A percentile compares a stretch with the other conserved stretches of the same genome.
These are phyloP conservation scores for Calonectria pseudoturangicola DNA, from an alignment of 2,329 filamentous ascomycete species.

Conservation along the genomic window DNA sequence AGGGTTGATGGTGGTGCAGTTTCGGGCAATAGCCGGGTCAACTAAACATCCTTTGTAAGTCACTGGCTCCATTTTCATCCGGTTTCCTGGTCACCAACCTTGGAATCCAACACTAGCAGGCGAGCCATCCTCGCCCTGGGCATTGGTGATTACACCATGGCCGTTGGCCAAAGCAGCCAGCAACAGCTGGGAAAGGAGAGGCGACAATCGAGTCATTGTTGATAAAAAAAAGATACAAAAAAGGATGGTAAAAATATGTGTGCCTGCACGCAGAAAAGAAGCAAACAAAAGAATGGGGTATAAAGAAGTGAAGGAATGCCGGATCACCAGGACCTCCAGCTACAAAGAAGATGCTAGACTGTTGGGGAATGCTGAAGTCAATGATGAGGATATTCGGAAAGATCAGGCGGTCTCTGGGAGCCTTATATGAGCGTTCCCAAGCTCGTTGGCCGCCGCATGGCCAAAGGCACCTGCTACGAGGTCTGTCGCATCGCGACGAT, in stretches of 20 bases:
- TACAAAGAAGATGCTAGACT: slow-evolving; percentile 40
- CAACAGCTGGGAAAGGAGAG: slow-evolving; percentile 42
- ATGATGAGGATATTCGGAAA: slow-evolving; percentile 38
- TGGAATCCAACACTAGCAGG: slow-evolving; percentile 70
- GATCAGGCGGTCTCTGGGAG: background rate
- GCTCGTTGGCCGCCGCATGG: slow-evolving; percentile 5
- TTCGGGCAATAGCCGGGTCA: slow-evolving; percentile 73
- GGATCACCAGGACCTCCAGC: slow-evolving; percentile 53
- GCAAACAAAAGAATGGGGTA: slow-evolving; percentile 31
- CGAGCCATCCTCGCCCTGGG: slow-evolving; percentile 67
- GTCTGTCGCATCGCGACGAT: slow-evolving; percentile 49
- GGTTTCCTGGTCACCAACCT: slow-evolving; percentile 55
- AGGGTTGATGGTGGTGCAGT: slow-evolving; percentile 78
- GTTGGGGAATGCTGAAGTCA: slow-evolving; percentile 45
- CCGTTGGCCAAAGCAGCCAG: slow-evolving; percentile 49
- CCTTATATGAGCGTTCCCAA: slow-evolving; percentile 45
- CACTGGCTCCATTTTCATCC: background rate
- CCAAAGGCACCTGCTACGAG: slow-evolving; percentile 45
- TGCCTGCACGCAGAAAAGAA: slow-evolving; percentile 48
- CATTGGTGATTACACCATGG: slow-evolving; percentile 69
- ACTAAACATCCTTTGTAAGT: slow-evolving; percentile 58
- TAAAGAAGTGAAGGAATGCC: slow-evolving; percentile 41
- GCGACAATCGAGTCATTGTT: slow-evolving; percentile 47
- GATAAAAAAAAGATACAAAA: slow-evolving; percentile 37
- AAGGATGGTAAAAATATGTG: slow-evolving; percentile 35